These are phyloP conservation scores for Fusarium sp. DNA, from an alignment of 2,329 filamentous ascomycete genomes.

Conservation along the genomic window DNA sequence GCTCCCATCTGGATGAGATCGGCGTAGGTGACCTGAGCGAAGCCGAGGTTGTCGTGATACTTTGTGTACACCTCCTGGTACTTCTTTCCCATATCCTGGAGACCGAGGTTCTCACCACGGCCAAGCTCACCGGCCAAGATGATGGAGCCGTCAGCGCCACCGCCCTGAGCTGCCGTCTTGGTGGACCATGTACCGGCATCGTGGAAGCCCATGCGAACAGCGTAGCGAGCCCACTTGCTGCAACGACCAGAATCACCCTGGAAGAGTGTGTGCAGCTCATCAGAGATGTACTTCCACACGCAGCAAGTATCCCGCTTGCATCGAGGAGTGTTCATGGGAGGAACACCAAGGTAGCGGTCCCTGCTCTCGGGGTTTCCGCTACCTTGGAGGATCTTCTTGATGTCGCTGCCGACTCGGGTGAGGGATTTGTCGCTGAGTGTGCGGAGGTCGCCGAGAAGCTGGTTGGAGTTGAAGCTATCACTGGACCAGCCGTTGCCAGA, in stretches of 20 bases:
- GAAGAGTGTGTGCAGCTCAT: slow-evolving; percentile 52
- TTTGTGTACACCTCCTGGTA: slow-evolving; percentile 54
- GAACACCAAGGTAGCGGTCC: slow-evolving; percentile 38
- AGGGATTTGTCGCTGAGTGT: slow-evolving; percentile 45
- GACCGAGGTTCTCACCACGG: slow-evolving; percentile 57
- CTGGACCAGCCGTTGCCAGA: slow-evolving; percentile 14
- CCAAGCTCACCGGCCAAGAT: slow-evolving; percentile 53
- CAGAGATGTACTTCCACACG: slow-evolving; percentile 56
- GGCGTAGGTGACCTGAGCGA: slow-evolving; percentile 58
- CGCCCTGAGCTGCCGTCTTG: slow-evolving; percentile 44
- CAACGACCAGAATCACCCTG: slow-evolving; percentile 52
- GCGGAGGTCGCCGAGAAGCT: slow-evolving; percentile 54
- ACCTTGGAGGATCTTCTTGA: slow-evolving; percentile 52
- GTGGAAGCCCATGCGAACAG: slow-evolving; percentile 60
- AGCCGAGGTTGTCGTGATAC: slow-evolving; percentile 48
- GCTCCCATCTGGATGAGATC: slow-evolving; percentile 66
- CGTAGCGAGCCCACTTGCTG: slow-evolving; percentile 55
- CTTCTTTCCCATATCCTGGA: slow-evolving; percentile 55
- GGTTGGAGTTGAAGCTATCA: slow-evolving; percentile 31
- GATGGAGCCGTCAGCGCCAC: slow-evolving; percentile 60
- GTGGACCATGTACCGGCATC: slow-evolving; percentile 59
- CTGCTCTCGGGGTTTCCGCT: slow-evolving; percentile 42
- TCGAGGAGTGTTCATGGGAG: slow-evolving; percentile 31
- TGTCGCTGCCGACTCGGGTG: slow-evolving; percentile 47
- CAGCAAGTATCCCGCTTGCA: slow-evolving; percentile 56